Conservation (phyloP, 495 filamentous ascomycete species). For the Daldinia vernicosa region DNA sequence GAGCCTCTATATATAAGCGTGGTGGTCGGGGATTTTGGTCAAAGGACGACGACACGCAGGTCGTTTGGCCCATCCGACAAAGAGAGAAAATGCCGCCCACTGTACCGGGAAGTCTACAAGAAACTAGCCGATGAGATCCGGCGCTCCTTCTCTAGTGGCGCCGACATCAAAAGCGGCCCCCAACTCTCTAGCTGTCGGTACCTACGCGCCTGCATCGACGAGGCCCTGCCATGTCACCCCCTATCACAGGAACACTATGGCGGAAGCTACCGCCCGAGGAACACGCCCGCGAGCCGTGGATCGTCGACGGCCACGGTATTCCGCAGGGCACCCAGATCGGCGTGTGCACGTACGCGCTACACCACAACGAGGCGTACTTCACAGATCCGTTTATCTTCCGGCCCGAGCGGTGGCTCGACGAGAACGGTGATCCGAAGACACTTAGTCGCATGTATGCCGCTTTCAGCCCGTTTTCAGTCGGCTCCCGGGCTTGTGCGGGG, state of each 20-base stretch:
- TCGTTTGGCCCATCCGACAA: neutral
- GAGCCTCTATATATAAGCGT: neutral
- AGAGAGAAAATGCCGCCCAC: neutral
- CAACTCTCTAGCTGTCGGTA: slow-evolving; percentile 60
- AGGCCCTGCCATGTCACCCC: slow-evolving; percentile 64
- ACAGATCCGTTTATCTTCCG: slow-evolving; percentile 57
- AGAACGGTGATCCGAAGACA: slow-evolving; percentile 29
- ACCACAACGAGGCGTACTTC: slow-evolving; percentile 65
- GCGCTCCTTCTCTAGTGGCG: slow-evolving; percentile 46
- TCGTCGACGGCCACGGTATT: slow-evolving; percentile 21
- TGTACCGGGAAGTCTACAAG: slow-evolving; percentile 43
- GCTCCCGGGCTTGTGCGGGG: slow-evolving; percentile 49
- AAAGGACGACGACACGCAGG: neutral
- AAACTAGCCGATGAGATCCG: slow-evolving; percentile 54
- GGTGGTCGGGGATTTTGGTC: neutral
- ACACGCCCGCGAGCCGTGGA: neutral
- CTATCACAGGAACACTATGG: slow-evolving; percentile 58
- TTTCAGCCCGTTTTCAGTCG: slow-evolving; percentile 55
- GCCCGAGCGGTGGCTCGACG: slow-evolving; percentile 64
- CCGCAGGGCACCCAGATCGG: slow-evolving; percentile 63
- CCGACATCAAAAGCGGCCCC: slow-evolving; percentile 47
- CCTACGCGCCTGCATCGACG: slow-evolving; percentile 43
- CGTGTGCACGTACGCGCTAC: slow-evolving; percentile 63
- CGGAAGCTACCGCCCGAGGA: slow-evolving; percentile 42
- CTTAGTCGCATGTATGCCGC: slow-evolving; percentile 38